A percentile compares a stretch with the other conserved stretches of the same genome.
Evolutionary conservation across 208 protist species (phyloP).

Genomic region (Crithidia thermophila): DNA sequence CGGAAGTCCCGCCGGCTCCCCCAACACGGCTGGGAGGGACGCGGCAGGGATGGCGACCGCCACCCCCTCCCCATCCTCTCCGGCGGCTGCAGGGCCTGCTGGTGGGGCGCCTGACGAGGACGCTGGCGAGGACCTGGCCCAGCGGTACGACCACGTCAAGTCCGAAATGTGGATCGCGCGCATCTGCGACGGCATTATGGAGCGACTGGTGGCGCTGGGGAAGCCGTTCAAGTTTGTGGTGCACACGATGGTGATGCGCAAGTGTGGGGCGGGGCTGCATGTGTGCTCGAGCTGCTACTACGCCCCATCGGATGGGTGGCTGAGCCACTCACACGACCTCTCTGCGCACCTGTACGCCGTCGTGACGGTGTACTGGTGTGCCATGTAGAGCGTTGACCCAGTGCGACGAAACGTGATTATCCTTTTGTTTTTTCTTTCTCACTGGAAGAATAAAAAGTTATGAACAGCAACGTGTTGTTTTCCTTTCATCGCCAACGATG

Average conservation of each 20-base stretch:
- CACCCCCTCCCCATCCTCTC: not conserved
- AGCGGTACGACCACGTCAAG: constrained; percentile 85
- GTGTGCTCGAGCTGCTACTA: constrained; percentile 88
- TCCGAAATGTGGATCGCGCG: constrained; percentile 71
- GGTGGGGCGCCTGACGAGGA: constrained; percentile 1
- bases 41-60: not conserved
- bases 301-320: constrained; percentile 76
- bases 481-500: too few relatives aligned
- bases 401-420: not conserved
- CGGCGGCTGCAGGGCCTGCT: constrained; percentile 1
- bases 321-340: constrained; percentile 88
- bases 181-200: constrained; percentile 86
- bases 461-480: too few relatives aligned
- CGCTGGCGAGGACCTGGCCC: constrained; percentile 52
- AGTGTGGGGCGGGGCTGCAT: constrained; percentile 83
- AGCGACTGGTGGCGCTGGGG: constrained; percentile 69
- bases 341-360: constrained; percentile 81
- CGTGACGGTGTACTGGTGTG: constrained; percentile 88
- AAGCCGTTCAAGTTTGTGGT: constrained; percentile 91
- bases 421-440: not conserved
- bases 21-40: not conserved
- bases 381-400: constrained; percentile 40
- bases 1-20: not conserved
- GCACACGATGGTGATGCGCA: constrained; percentile 84
- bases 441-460: too few relatives aligned